Evolutionary conservation across 805 yeast species (phyloP).

Genomic region (Starmera amethionina): DNA sequence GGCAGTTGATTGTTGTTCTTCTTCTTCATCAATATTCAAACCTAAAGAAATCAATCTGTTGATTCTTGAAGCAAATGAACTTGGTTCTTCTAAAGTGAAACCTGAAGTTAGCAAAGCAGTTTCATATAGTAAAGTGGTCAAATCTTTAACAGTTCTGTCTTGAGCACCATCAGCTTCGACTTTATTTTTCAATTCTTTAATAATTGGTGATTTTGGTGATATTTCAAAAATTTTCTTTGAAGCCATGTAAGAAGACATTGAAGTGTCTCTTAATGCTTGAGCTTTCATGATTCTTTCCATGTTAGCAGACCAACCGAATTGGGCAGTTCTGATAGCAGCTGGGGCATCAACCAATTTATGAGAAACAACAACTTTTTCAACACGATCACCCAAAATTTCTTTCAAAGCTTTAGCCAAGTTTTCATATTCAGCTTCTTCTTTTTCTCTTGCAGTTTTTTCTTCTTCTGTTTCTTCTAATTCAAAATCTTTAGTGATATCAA

Average conservation of each 20-base stretch:
- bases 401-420: constrained; percentile 90
- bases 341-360: constrained; percentile 97
- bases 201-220: constrained; percentile 93
- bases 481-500: constrained; percentile 98
- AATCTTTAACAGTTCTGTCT: constrained; percentile 97
- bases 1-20: constrained; percentile 34
- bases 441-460: constrained; percentile 92
- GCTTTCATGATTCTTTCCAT: constrained; percentile 99
- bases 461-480: constrained; percentile 98
- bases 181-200: constrained; percentile 91
- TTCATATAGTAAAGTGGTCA: constrained; percentile 92
- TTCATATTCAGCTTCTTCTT: constrained; percentile 86
- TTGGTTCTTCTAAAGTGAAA: constrained; percentile 98
- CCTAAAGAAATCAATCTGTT: constrained; percentile 97
- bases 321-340: constrained; percentile 99
- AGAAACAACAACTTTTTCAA: constrained; percentile 97
- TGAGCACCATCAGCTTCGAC: constrained; percentile 96
- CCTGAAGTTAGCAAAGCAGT: constrained; percentile 98
- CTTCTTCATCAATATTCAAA: constrained; percentile 92
- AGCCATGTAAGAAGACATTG: constrained; percentile 99
- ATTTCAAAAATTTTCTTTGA: constrained; percentile 99
- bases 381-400: constrained; percentile 96
- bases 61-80: constrained; percentile 93
- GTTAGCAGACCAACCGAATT: constrained; percentile 99
- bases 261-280: constrained; percentile 97